These are phyloP conservation scores for Gorgonomyces haynaldii DNA, from an alignment of 192 early-diverging fungal genomes.

Conservation along the genomic window DNA sequence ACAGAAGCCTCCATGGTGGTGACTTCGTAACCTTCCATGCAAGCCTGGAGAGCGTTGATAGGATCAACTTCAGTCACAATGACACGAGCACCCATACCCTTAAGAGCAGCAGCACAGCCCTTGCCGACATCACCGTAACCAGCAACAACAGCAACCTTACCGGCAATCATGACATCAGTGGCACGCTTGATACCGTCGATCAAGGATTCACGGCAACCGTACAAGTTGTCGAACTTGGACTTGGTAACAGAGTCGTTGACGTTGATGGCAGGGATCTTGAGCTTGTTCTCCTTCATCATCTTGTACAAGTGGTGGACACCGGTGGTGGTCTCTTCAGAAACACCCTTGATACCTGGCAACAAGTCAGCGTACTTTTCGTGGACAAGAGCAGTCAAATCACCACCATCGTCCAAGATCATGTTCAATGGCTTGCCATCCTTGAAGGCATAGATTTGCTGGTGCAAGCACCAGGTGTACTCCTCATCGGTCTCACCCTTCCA, in stretches of 20 bases:
- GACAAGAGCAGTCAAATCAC: slow-evolving; percentile 91
- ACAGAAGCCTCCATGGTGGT: slow-evolving; percentile 98
- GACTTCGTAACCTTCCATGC: slow-evolving; percentile 99
- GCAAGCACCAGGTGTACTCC: slow-evolving; percentile 98
- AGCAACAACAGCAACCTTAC: slow-evolving; percentile 94
- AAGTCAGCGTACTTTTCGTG: slow-evolving; percentile 92
- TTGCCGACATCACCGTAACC: slow-evolving; percentile 99
- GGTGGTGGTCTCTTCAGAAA: slow-evolving; percentile 99
- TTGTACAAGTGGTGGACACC: slow-evolving; percentile 99
- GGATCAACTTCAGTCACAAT: slow-evolving; percentile 97
- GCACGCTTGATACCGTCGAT: slow-evolving; percentile 99
- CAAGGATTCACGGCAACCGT: slow-evolving; percentile 98
- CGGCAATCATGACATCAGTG: slow-evolving; percentile 99
- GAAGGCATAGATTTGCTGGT: slow-evolving; percentile 87
- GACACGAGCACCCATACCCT: slow-evolving; percentile 97
- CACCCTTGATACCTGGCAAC: slow-evolving; percentile 76
- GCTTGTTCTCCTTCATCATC: slow-evolving; percentile 91
- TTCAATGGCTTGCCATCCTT: slow-evolving; percentile 87
- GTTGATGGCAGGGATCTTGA: slow-evolving; percentile 98
- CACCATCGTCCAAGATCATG: slow-evolving; percentile 99
- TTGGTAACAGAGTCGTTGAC: slow-evolving; percentile 99
- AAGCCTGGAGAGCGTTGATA: slow-evolving; percentile 98
- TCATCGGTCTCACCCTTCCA: slow-evolving; percentile 99
- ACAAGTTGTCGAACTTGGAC: slow-evolving; percentile 99
- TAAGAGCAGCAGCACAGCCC: slow-evolving; percentile 94